These are phyloP conservation scores for Metarhizium brunneum DNA, from an alignment of 2,329 filamentous ascomycete species.

Conservation along the genomic window DNA sequence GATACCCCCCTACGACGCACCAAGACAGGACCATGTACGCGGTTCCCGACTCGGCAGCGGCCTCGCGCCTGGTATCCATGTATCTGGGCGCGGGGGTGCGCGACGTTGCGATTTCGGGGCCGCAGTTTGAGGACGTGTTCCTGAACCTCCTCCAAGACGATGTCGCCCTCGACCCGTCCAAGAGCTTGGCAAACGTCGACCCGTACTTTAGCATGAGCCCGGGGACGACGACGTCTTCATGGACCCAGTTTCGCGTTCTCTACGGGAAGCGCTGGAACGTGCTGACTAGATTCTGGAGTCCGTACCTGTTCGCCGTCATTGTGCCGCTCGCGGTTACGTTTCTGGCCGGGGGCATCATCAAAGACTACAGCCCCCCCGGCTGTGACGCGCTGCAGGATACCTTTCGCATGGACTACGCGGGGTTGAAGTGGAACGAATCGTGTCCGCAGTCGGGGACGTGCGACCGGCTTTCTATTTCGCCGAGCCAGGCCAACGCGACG, in stretches of 20 bases:
- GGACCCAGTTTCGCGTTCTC: conserved; percentile 55
- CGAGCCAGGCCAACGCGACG: conserved; percentile 22
- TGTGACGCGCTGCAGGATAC: conserved; percentile 29
- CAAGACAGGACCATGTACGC: conserved; percentile 47
- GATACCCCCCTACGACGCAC: conserved; percentile 36
- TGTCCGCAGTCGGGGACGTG: conserved; percentile 23
- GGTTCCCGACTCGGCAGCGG: conserved; percentile 28
- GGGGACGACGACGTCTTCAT: conserved; percentile 9
- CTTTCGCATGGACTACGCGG: neutral
- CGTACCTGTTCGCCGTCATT: conserved; percentile 61
- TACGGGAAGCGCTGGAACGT: conserved; percentile 67
- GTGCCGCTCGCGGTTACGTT: conserved; percentile 68
- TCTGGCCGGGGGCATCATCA: conserved; percentile 62
- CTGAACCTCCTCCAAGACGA: conserved; percentile 9
- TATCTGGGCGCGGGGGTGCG: conserved; percentile 41
- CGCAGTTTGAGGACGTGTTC: conserved; percentile 25
- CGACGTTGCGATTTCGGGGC: conserved; percentile 19
- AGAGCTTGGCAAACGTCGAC: neutral
- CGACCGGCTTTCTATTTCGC: conserved; percentile 8
- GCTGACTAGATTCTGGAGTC: conserved; percentile 64
- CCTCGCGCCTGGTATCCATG: conserved; percentile 20
- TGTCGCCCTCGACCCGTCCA: neutral
- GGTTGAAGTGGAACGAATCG: conserved; percentile 24
- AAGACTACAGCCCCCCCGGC: conserved; percentile 36
- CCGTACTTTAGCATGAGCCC: conserved; percentile 5